These are phyloP conservation scores for Schwanniomyces vanrijiae DNA, from an alignment of 805 yeast species.

Conservation along the genomic window DNA sequence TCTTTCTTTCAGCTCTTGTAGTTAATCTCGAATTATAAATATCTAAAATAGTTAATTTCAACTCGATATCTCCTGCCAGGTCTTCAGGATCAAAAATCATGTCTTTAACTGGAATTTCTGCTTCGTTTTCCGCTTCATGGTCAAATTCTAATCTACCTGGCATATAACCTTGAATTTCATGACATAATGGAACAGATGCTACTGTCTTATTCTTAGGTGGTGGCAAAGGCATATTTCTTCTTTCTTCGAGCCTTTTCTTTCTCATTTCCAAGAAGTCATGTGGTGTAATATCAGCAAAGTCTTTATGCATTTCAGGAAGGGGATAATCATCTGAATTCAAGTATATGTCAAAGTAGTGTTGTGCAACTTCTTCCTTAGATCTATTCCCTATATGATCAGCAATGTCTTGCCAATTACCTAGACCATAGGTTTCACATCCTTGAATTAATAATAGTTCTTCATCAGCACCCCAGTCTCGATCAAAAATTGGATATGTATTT, in stretches of 20 bases:
- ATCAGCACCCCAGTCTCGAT: conserved; percentile 96
- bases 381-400: conserved; percentile 94
- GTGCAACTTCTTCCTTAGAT: conserved; percentile 85
- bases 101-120: conserved; percentile 90
- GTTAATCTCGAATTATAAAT: conserved; percentile 89
- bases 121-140: conserved; percentile 94
- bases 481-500: conserved; percentile 90
- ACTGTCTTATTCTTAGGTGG: conserved; percentile 83
- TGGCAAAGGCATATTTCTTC: conserved; percentile 72
- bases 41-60: conserved; percentile 82
- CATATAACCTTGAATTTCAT: conserved; percentile 97
- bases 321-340: conserved; percentile 76
- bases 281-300: conserved; percentile 61
- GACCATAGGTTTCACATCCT: conserved; percentile 87
- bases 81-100: conserved; percentile 94
- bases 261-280: conserved; percentile 67
- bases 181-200: conserved; percentile 93
- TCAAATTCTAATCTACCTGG: conserved; percentile 98
- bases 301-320: conserved; percentile 78
- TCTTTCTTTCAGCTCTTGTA: conserved; percentile 88
- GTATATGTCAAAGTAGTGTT: conserved; percentile 76
- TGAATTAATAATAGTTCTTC: conserved; percentile 87
- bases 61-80: conserved; percentile 80
- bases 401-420: conserved; percentile 98
- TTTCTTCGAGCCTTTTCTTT: conserved; percentile 67